Conservation (phyloP, 805 yeast genomes). For the Saccharomycopsis babjevae region DNA sequence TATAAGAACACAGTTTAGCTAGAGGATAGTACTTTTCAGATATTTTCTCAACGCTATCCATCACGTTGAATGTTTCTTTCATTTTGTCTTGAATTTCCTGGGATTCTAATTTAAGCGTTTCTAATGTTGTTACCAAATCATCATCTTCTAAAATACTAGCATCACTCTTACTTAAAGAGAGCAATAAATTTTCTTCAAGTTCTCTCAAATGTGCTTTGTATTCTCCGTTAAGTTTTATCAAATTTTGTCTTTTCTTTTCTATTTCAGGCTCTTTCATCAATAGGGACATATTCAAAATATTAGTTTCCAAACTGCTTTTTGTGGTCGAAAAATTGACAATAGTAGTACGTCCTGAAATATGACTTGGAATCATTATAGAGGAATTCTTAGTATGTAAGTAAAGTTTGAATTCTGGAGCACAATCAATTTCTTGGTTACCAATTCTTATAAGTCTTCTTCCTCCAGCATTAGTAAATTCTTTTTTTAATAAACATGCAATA, state of each 20-base stretch:
- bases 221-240: slow-evolving; percentile 47
- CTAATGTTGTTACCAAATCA: slow-evolving; percentile 47
- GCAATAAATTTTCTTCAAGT: slow-evolving; percentile 51
- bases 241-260: slow-evolving; percentile 43
- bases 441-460: slow-evolving; percentile 55
- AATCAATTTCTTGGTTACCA: slow-evolving; percentile 57
- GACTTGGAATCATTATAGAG: slow-evolving; percentile 35
- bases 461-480: slow-evolving; percentile 55
- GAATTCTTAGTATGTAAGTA: slow-evolving; percentile 55
- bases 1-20: slow-evolving; percentile 42
- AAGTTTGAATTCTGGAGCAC: slow-evolving; percentile 52
- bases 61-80: slow-evolving; percentile 41
- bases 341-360: slow-evolving; percentile 51
- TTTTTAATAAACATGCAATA: slow-evolving; percentile 48
- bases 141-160: slow-evolving; percentile 64
- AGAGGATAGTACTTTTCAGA: slow-evolving; percentile 40
- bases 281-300: slow-evolving; percentile 49
- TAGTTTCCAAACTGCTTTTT: slow-evolving; percentile 50
- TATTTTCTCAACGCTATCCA: slow-evolving; percentile 42
- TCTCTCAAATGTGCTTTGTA: slow-evolving; percentile 42
- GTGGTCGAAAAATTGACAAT: slow-evolving; percentile 68
- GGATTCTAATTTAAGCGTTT: slow-evolving; percentile 55
- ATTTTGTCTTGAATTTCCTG: slow-evolving; percentile 42
- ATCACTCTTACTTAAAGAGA: slow-evolving; percentile 43
- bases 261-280: slow-evolving; percentile 53